phyloP scores from a whole-genome alignment of 768 basidiomycete genomes.

The Mycena chlorophos region DNA sequence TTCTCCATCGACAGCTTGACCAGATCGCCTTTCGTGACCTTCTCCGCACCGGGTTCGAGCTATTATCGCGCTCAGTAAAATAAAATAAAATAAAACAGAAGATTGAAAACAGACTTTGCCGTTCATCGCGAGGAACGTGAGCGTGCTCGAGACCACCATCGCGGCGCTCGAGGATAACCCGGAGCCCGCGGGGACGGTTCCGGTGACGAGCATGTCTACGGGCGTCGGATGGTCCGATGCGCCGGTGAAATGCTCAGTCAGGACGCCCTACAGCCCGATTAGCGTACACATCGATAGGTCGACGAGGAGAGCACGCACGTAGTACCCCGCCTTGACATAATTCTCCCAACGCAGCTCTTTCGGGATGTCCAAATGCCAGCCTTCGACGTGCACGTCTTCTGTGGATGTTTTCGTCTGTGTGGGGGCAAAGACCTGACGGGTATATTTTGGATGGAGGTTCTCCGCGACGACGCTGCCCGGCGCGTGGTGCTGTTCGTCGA shows the following conservation, averaged over 20 bases:
- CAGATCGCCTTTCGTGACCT: conserved; percentile 65
- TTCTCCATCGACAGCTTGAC: conserved; percentile 82
- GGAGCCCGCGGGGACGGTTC: conserved; percentile 83
- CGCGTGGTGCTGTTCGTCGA: conserved; percentile 29
- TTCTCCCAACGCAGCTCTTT: conserved; percentile 78
- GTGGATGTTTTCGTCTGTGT: conserved; percentile 29
- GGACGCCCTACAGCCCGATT: conserved; percentile 51
- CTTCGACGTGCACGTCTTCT: conserved; percentile 45
- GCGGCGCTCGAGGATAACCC: conserved; percentile 88
- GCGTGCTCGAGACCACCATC: conserved; percentile 84
- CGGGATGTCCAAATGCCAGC: conserved; percentile 78
- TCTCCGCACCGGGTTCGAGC: conserved; percentile 24
- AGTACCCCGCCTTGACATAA: conserved; percentile 85
- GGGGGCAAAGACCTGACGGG: conserved; percentile 54
- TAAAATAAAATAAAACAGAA: conserved; percentile 13
- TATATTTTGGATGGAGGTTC: conserved; percentile 63
- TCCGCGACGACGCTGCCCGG: conserved; percentile 62
- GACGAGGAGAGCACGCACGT: conserved; percentile 46
- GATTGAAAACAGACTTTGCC: conserved; percentile 47
- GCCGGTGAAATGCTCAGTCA: conserved; percentile 57
- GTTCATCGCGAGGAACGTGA: conserved; percentile 79
- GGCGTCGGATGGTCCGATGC: conserved; percentile 44
- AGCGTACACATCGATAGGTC: neutral
- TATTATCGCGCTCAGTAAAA: conserved; percentile 9
- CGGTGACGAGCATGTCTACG: conserved; percentile 76